Conservation (phyloP, 352 stramenopile species). For the Phytophthora citrophthora region DNA sequence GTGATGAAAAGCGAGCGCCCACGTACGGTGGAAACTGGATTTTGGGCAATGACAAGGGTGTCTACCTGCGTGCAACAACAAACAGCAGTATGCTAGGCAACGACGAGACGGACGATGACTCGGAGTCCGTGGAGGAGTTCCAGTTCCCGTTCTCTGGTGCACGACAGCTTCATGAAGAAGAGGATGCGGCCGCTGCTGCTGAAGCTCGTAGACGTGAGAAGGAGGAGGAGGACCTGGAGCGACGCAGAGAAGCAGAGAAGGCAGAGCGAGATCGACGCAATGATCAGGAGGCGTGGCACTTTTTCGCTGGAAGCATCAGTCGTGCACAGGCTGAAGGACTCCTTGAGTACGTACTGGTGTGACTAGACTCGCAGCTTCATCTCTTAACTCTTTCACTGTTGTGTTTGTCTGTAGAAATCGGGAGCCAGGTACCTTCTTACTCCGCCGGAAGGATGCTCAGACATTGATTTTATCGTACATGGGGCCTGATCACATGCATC, state of each 20-base stretch:
- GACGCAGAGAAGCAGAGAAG: conserved; percentile 42
- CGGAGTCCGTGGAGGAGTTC: conserved; percentile 55
- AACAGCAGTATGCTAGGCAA: conserved; percentile 73
- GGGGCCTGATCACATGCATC: conserved; percentile 67
- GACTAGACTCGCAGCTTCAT: no score
- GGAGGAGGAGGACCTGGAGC: conserved; percentile 44
- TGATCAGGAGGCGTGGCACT: conserved; percentile 75
- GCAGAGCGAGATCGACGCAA: conserved; percentile 49
- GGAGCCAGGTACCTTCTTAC: conserved; percentile 77
- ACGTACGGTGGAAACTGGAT: conserved; percentile 85
- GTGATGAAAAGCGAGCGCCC: conserved; percentile 13
- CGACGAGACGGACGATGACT: conserved; percentile 70
- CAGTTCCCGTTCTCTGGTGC: conserved; percentile 53
- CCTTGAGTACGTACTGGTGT: conserved; percentile 47
- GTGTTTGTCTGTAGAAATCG: conserved; percentile 35
- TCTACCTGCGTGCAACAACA: conserved; percentile 75
- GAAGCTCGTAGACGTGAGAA: conserved; percentile 36
- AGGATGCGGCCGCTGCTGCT: conserved; percentile 37
- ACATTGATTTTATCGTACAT: conserved; percentile 87
- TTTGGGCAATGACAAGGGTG: conserved; percentile 75
- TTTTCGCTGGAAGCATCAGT: conserved; percentile 83
- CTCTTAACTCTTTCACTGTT: background rate
- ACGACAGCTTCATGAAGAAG: conserved; percentile 41
- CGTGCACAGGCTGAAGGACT: conserved; percentile 69
- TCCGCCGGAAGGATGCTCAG: conserved; percentile 82